phyloP scores from a whole-genome alignment of 2,329 filamentous ascomycete genomes.

The Trichoderma koningiopsis region DNA sequence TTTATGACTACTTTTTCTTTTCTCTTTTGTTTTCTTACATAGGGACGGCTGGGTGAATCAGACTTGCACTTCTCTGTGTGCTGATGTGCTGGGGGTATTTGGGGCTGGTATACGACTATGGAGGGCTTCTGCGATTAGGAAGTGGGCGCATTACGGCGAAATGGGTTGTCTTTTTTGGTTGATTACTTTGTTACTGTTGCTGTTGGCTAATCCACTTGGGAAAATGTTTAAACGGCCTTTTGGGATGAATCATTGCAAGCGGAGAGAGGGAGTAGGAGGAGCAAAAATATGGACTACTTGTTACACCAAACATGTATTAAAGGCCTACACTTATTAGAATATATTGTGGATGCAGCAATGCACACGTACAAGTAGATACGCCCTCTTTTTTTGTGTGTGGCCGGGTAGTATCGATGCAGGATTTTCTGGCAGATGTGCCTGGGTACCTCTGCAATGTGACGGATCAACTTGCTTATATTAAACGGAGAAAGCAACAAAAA shows the following conservation, averaged over 20 bases:
- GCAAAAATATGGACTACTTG: constrained; percentile 13
- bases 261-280: constrained; percentile 7
- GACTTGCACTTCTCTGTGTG: not conserved
- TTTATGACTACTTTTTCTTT: not conserved
- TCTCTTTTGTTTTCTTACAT: not conserved
- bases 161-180: not conserved
- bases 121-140: not conserved
- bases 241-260: constrained; percentile 5
- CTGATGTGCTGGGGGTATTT: not conserved
- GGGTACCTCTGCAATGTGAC: not conserved
- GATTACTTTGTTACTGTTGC: not conserved
- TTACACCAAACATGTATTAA: not conserved
- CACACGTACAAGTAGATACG: constrained; percentile 10
- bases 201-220: constrained; percentile 10
- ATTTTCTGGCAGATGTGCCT: not conserved
- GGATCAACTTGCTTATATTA: not conserved
- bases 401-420: not conserved
- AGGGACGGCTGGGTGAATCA: not conserved
- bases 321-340: constrained; percentile 9
- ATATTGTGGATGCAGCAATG: constrained; percentile 17
- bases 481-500: not conserved
- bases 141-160: constrained; percentile 12
- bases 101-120: not conserved
- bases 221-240: constrained; percentile 7
- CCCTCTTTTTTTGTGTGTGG: not conserved